Evolutionary conservation across 257 asterid genomes (phyloP).

Genomic region (Gentiana macrophylla): DNA sequence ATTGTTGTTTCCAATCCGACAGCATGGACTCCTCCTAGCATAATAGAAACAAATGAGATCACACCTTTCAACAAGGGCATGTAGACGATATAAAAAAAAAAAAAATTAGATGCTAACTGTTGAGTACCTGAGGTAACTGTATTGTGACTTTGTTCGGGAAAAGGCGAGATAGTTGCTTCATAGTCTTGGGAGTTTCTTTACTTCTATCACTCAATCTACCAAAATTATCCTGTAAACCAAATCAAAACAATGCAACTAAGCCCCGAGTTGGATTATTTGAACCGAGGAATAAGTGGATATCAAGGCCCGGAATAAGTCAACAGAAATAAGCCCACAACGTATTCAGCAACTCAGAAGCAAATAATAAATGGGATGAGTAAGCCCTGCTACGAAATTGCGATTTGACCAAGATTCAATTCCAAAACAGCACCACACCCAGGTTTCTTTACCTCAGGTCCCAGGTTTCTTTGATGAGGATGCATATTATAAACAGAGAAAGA

Average conservation of each 20-base stretch:
- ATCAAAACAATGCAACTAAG: too few relatives aligned
- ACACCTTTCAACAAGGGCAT: conserved; percentile 6
- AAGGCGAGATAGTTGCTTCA: conserved; percentile 68
- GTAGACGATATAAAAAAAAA: too few relatives aligned
- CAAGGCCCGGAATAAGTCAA: too few relatives aligned
- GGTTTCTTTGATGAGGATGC: background rate
- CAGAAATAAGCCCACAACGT: too few relatives aligned
- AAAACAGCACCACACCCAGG: background rate
- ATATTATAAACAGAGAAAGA: background rate
- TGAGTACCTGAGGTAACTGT: conserved; percentile 64
- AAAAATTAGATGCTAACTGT: too few relatives aligned
- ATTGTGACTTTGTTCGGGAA: conserved; percentile 82
- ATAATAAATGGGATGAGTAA: conserved; percentile 11
- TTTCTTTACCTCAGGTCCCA: background rate
- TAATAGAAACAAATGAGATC: background rate
- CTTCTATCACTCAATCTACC: conserved; percentile 77
- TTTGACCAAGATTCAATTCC: background rate
- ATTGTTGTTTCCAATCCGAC: conserved; percentile 74
- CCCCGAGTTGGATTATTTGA: too few relatives aligned
- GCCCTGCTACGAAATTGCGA: background rate
- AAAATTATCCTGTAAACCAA: conserved; percentile 51
- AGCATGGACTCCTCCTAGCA: conserved; percentile 73
- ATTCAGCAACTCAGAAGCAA: too few relatives aligned
- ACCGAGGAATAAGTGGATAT: too few relatives aligned
- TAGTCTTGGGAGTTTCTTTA: conserved; percentile 67